phyloP scores from a whole-genome alignment of 345 rosid species.

The Erysimum cheiranthoides region DNA sequence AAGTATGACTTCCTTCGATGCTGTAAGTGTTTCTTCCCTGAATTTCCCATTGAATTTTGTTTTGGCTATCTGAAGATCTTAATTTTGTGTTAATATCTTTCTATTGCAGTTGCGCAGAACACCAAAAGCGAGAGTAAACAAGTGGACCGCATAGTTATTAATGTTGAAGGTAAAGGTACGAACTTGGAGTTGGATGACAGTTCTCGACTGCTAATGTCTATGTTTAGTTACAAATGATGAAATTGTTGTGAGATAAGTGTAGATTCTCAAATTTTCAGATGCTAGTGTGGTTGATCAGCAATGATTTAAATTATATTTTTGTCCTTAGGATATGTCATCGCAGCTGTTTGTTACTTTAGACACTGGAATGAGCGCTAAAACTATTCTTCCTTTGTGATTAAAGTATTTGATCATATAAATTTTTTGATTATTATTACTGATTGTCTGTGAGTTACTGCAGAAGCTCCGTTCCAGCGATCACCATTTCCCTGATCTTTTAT shows the following conservation, averaged over 20 bases:
- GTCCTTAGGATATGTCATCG: conserved; percentile 12
- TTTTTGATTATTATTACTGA: too few species aligned
- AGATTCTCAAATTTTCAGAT: conserved; percentile 26
- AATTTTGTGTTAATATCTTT: conserved; percentile 17
- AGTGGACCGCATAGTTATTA: conserved; percentile 13
- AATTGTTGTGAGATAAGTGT: conserved; percentile 21
- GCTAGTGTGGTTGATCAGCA: conserved; percentile 16
- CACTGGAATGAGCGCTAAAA: background rate
- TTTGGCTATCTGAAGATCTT: background rate
- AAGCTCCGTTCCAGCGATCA: conserved; percentile 15
- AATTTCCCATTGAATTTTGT: too few species aligned
- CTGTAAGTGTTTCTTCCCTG: conserved; percentile 49
- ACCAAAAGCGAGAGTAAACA: conserved; percentile 14
- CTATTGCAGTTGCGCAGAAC: conserved; percentile 24
- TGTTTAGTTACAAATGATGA: background rate
- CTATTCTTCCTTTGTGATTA: conserved; percentile 1
- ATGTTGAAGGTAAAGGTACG: conserved; percentile 36
- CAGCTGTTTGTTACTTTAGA: too few species aligned
- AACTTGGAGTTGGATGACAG: background rate
- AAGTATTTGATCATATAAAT: background rate
- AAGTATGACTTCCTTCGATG: conserved; percentile 52
- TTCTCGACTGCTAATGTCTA: background rate
- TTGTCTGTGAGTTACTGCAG: conserved; percentile 41
- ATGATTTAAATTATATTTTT: conserved; percentile 11
- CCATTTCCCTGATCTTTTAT: conserved; percentile 20